Percentiles rank a stretch among this genome's conserved stretches.
These are phyloP conservation scores for Gnaphalium uliginosum DNA, from an alignment of 129 eudicot genomes.

Conservation along the genomic window DNA sequence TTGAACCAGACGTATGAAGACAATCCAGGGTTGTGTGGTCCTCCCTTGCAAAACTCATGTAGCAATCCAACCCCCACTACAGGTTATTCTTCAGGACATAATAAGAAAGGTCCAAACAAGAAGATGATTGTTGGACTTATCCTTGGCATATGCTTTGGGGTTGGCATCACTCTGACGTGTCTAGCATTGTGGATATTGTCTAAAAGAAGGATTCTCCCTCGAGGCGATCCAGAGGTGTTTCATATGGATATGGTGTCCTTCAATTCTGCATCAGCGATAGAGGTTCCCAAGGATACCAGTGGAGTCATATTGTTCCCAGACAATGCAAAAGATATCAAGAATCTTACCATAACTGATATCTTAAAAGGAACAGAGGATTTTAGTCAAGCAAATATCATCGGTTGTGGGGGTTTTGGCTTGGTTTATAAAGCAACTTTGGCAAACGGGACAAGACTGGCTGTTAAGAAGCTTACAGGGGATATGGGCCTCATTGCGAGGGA, in stretches of 20 bases:
- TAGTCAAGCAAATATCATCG: conserved; percentile 74
- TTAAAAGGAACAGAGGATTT: conserved; percentile 80
- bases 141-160: conserved; percentile 61
- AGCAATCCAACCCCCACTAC: conserved; percentile 23
- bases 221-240: conserved; percentile 57
- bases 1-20: conserved; percentile 46
- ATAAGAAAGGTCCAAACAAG: conserved; percentile 49
- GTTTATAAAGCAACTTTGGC: conserved; percentile 72
- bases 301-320: conserved; percentile 58
- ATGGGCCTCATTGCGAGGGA: conserved; percentile 89
- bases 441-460: conserved; percentile 65
- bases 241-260: conserved; percentile 49
- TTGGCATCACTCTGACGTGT: conserved; percentile 48
- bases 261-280: conserved; percentile 58
- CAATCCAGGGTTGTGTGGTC: conserved; percentile 63
- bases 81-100: neutral
- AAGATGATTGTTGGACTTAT: conserved; percentile 53
- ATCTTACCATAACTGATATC: conserved; percentile 60
- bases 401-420: conserved; percentile 86
- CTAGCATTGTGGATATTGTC: conserved; percentile 63
- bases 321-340: conserved; percentile 53
- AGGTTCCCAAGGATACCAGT: conserved; percentile 58
- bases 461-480: conserved; percentile 81
- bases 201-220: conserved; percentile 61
- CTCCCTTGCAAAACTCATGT: conserved; percentile 47